Evolutionary conservation across 768 basidiomycete species (phyloP).

Genomic region (Hydnomerulius pinastri): DNA sequence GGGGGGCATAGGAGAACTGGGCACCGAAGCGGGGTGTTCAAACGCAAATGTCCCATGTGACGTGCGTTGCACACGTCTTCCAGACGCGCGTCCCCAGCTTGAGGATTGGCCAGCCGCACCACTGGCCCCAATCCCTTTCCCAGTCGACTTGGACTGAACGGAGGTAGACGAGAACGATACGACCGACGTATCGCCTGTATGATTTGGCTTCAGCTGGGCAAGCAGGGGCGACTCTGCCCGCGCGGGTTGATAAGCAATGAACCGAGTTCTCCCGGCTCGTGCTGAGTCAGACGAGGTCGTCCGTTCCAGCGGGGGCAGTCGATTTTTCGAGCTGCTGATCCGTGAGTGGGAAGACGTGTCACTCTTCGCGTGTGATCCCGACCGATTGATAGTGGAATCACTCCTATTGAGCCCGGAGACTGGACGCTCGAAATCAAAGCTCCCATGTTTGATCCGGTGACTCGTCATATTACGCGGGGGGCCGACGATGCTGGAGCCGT

Average conservation of each 20-base stretch:
- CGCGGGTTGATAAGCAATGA: constrained; percentile 6
- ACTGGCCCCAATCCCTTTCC: constrained; percentile 20
- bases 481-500: constrained; percentile 3
- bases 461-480: constrained; percentile 32
- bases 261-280: constrained; percentile 14
- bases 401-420: constrained; percentile 39
- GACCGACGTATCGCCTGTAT: constrained; percentile 37
- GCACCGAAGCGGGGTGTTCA: constrained; percentile 64
- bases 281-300: constrained; percentile 30
- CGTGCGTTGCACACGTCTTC: constrained; percentile 38
- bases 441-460: constrained; percentile 62
- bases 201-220: constrained; percentile 36
- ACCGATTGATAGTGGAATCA: constrained; percentile 26
- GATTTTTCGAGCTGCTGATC: constrained; percentile 11
- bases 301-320: constrained; percentile 21
- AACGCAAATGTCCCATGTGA: constrained; percentile 68
- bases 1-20: constrained; percentile 34
- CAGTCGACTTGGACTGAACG: constrained; percentile 43
- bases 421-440: constrained; percentile 78
- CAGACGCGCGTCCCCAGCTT: constrained; percentile 59
- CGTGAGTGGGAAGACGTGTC: constrained; percentile 3
- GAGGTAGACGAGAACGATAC: constrained; percentile 34
- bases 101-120: constrained; percentile 45
- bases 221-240: constrained; percentile 21
- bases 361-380: constrained; percentile 7